A percentile compares a stretch with the other conserved stretches of the same genome.
phyloP scores from a whole-genome alignment of 2,329 filamentous ascomycete genomes.

The Triangularia verruculosa region DNA sequence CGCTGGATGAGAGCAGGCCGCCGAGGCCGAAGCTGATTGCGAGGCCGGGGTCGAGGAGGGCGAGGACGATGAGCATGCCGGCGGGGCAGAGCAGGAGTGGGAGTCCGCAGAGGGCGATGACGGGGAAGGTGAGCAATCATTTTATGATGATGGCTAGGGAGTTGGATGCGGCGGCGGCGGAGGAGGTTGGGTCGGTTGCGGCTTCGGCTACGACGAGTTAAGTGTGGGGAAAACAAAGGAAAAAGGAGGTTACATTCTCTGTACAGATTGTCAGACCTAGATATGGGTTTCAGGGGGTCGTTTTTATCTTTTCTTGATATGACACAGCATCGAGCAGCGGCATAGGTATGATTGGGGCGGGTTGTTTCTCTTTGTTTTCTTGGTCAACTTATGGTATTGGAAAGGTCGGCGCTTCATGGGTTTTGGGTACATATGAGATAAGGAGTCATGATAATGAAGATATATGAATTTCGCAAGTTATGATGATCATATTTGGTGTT shows the following conservation, averaged over 20 bases:
- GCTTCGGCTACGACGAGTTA: not conserved
- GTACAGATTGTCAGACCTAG: slow-evolving; percentile 31
- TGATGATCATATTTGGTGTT: too few relatives aligned
- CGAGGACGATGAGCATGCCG: slow-evolving; percentile 26
- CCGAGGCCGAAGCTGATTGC: not conserved
- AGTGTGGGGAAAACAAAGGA: not conserved
- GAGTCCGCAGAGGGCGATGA: slow-evolving; percentile 17
- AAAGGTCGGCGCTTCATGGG: not conserved
- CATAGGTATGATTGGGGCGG: not conserved
- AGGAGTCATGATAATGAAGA: not conserved
- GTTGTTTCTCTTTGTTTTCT: too few relatives aligned
- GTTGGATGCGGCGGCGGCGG: not conserved
- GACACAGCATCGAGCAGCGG: not conserved
- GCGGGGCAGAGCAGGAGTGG: slow-evolving; percentile 24
- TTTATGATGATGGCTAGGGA: slow-evolving; percentile 19
- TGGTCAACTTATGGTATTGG: too few relatives aligned
- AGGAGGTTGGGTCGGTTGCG: slow-evolving; percentile 1
- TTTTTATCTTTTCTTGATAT: not conserved
- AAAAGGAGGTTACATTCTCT: not conserved
- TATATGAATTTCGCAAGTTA: not conserved
- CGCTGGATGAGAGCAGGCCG: slow-evolving; percentile 26
- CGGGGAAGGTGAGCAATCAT: slow-evolving; percentile 12
- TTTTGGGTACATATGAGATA: not conserved
- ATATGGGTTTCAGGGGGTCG: not conserved
- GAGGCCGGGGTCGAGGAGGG: slow-evolving; percentile 24